Base-by-base conservation (phyloP, 805 yeast species). In the Nakazawaea wickerhamii region DNA sequence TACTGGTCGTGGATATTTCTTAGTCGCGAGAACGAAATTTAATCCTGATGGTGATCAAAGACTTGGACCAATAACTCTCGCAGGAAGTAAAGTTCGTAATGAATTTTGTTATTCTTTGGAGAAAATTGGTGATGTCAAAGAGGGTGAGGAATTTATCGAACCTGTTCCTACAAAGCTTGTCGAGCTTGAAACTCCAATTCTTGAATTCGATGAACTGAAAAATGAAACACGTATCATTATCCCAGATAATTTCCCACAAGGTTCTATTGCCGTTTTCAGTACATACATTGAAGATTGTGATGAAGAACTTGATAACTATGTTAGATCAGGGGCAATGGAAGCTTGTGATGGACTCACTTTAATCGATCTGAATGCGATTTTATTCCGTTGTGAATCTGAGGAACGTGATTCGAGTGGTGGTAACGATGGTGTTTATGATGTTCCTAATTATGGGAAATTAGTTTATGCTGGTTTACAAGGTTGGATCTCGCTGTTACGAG, bases 401-500 rank as follows among this genome's bases (percentile, higher is more conserved):
- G 99, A 91, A 60, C 67, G 88, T 18, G 96, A 90, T 56, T 74
- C 79, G 10, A 77, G 90, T 50, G 72, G 63, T 18, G 95, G 95
- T 5, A 52, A 60, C 7, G 81, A 73, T 35, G 96, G 96, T 8
- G 75, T 75, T 0, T 91, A 93, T 61, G 59, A 63, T 38, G 70
- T 91, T 36, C 97, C 98, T 1, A 68, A 72, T 23, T 66, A 73
- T 59, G 97, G 97, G 0, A 66, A 67, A 13, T 65, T 90, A 36
- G 83, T 79, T 0, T 91, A 87, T 60, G 90, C 96, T 31, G 99
- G 99, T 9, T 65, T 93, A 18, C 95, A 88, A 60, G 98, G 99
- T 1, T 91, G 96, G 95, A 75, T 80, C 36, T 69, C 87, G 0
- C 81, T 79, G 1, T 61, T 91, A 50, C 71, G 76, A 44, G 58